Conservation (phyloP, 2,329 filamentous ascomycete genomes). For the Cercospora beticola region DNA sequence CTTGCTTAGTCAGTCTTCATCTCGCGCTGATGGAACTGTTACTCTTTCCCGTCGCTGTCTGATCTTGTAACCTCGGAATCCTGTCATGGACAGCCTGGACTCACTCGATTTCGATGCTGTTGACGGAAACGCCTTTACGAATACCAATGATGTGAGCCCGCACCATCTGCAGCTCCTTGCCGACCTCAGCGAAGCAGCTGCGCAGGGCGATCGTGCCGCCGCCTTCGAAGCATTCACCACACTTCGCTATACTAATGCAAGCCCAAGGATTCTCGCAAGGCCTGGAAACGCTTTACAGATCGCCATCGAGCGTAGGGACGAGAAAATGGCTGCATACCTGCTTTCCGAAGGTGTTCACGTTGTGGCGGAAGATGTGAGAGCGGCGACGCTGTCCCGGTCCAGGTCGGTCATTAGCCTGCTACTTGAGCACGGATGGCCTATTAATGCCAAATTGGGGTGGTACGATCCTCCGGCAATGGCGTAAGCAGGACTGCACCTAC, state of each 20-base stretch:
- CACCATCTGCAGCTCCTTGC: too few species aligned
- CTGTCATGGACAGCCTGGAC: too few species aligned
- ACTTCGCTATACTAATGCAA: conserved; percentile 5
- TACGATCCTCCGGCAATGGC: conserved; percentile 10
- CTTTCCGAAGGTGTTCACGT: conserved; percentile 6
- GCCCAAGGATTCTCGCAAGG: not conserved
- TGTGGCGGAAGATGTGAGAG: not conserved
- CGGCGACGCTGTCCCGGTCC: not conserved
- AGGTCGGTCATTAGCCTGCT: conserved; percentile 4
- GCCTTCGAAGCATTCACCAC: conserved; percentile 6
- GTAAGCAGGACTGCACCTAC: not conserved
- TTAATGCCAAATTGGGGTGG: conserved; percentile 11
- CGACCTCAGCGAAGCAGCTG: too few species aligned
- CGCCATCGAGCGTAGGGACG: not conserved
- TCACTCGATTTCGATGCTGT: too few species aligned
- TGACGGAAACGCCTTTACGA: too few species aligned
- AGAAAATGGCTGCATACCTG: not conserved
- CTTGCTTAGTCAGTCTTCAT: too few species aligned
- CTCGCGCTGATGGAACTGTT: too few species aligned
- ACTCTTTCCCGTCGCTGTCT: too few species aligned
- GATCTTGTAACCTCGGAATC: too few species aligned
- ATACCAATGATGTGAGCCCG: too few species aligned
- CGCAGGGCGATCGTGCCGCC: too few species aligned
- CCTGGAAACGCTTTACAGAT: not conserved
- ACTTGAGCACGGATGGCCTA: conserved; percentile 11